phyloP scores from a whole-genome alignment of 176 grass and related monocot genomes.

The Oryza punctata region DNA sequence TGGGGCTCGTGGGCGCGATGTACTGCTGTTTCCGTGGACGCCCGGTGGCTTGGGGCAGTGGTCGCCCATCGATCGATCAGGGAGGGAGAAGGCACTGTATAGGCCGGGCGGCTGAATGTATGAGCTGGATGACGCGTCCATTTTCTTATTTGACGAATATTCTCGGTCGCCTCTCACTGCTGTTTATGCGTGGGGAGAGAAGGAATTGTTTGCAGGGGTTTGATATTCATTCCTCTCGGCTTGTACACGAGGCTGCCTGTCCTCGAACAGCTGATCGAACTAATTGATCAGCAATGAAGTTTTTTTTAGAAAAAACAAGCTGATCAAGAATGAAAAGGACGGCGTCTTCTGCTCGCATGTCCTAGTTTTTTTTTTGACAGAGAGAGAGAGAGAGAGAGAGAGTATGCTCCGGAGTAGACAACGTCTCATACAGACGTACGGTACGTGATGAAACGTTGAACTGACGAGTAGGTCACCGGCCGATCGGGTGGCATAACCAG shows the following conservation, averaged over 20 bases:
- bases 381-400: too few relatives aligned
- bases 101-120: neutral
- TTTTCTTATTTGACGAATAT: conserved; percentile 14
- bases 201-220: neutral
- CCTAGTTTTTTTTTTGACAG: too few relatives aligned
- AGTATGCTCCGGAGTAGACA: neutral
- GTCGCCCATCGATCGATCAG: neutral
- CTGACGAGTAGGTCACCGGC: too few relatives aligned
- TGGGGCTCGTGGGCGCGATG: neutral
- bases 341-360: neutral
- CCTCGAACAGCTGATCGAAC: neutral
- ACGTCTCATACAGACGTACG: neutral
- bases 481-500: too few relatives aligned
- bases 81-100: neutral
- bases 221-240: neutral
- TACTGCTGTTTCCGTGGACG: neutral
- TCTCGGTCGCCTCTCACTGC: neutral
- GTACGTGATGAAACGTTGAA: neutral
- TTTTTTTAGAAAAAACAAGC: neutral
- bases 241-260: neutral
- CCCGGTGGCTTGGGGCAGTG: neutral
- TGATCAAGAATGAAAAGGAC: neutral
- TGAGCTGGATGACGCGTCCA: conserved; percentile 23
- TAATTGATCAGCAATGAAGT: neutral
- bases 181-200: neutral